Base-by-base conservation (phyloP, 2,329 filamentous ascomycete genomes). In the Paecilomyces sp. region DNA sequence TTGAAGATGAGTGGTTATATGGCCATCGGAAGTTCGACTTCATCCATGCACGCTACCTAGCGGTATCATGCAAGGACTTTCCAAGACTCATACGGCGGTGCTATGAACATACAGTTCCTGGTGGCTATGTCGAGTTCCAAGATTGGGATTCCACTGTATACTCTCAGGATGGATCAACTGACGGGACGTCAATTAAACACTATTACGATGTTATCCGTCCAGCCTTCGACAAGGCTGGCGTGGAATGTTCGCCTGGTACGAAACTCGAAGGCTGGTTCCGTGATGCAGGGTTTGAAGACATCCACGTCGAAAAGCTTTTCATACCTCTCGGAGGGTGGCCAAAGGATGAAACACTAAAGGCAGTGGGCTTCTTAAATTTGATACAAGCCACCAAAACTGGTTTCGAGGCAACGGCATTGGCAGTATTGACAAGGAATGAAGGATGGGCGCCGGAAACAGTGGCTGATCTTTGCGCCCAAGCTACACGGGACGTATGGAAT, bases 61-160 rank as follows among this genome's bases (percentile, higher is more conserved):
- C 82, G 13, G 79, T 81, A 75, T 81, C 79, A 2, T 81, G 86
- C 61, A 80, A 78, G 55, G 77, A 85, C 65, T 86, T 83, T 83
- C 76, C 76, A 1, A 74, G 67, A 13, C 68, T 86, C 0, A 77
- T 85, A 59, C 69, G 70, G 13, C 76, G 77, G 58, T 74, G 78
- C 1, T 73, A 78, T 47, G 77, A 80, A 81, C 83, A 58, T 57
- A 62, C 68, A n/a, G 69, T 67, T n/a, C 77, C 77, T 0, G 79
- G 77, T 25, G 67, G 51, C 13, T 53, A 30, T 13, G 51, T 79
- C 15, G 78, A 81, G 51, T 68, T 68, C 53, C 64, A 70, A 31
- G 70, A 79, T 33, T 63, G 72, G 57, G 74, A 76, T 56, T 36
- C 61, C 22, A 55, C 55, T 12, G 33, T 56, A 52, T 68, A 63